Conservation (phyloP, 140 eudicot genomes). For the Stevia rebaudiana region DNA sequence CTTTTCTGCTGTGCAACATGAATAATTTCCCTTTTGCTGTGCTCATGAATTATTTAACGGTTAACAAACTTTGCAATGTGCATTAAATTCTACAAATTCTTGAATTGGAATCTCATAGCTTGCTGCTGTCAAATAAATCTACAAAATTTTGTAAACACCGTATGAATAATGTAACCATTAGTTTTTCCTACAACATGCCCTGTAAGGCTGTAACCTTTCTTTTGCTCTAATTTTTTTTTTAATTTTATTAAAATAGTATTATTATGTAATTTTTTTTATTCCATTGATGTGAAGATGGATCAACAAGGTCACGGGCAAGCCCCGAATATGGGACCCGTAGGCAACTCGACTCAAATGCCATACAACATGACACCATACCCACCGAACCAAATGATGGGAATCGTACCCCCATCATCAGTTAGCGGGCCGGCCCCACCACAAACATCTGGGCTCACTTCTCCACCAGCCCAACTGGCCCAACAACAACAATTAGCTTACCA, state of each 20-base stretch:
- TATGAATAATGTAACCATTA: not conserved
- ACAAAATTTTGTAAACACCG: not conserved
- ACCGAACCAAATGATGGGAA: slow-evolving; percentile 64
- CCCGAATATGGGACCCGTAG: slow-evolving; percentile 34
- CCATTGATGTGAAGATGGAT: slow-evolving; percentile 40
- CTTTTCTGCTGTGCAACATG: not conserved
- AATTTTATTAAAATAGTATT: too few relatives aligned
- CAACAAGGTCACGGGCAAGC: slow-evolving; percentile 79
- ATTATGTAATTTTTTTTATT: not conserved
- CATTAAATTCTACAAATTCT: not conserved
- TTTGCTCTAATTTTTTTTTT: too few relatives aligned
- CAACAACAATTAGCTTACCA: slow-evolving; percentile 83
- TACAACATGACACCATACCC: slow-evolving; percentile 56
- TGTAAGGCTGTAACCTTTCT: too few relatives aligned
- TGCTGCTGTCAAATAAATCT: not conserved
- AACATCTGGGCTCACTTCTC: slow-evolving; percentile 55
- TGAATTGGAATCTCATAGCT: not conserved
- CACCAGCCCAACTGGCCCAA: slow-evolving; percentile 75
- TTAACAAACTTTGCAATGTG: not conserved
- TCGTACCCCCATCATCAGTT: slow-evolving; percentile 46
- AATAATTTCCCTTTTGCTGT: too few relatives aligned
- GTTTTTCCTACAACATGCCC: not conserved
- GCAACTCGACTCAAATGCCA: slow-evolving; percentile 55
- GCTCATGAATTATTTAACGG: not conserved
- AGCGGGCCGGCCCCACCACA: slow-evolving; percentile 51